Percentiles rank a stretch among this genome's conserved stretches.
These are phyloP conservation scores for Cyberlindnera amylophila DNA, from an alignment of 805 yeast genomes.

Conservation along the genomic window DNA sequence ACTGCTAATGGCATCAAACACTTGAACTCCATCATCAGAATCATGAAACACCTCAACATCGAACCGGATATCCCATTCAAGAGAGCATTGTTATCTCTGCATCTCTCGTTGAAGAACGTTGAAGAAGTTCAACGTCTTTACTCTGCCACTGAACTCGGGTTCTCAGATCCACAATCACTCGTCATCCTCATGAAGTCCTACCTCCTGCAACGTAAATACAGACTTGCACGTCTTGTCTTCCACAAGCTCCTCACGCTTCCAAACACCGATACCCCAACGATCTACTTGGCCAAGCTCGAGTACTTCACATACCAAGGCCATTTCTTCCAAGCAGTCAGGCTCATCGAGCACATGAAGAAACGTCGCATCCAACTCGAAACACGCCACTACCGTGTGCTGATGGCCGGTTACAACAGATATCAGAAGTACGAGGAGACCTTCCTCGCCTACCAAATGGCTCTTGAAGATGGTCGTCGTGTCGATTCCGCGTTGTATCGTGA, in stretches of 20 bases:
- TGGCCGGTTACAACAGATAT: constrained; percentile 28
- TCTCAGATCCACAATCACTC: constrained; percentile 10
- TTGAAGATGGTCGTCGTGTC: constrained; percentile 22
- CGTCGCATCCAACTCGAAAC: constrained; percentile 16
- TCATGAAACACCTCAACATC: constrained; percentile 15
- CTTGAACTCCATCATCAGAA: constrained; percentile 2
- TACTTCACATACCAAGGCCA: constrained; percentile 14
- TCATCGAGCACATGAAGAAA: constrained; percentile 28
- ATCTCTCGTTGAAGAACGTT: constrained; percentile 11
- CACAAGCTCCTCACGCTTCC: neutral
- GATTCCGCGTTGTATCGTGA: constrained; percentile 29
- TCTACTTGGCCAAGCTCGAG: constrained; percentile 10
- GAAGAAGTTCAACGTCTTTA: constrained; percentile 13
- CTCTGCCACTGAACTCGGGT: neutral
- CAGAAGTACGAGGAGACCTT: constrained; percentile 28
- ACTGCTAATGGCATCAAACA: constrained; percentile 11
- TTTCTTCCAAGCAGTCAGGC: constrained; percentile 29
- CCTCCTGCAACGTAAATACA: constrained; percentile 6
- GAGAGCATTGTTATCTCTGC: constrained; percentile 15
- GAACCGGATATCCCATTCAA: constrained; percentile 14
- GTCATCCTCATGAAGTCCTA: constrained; percentile 18
- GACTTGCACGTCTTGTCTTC: constrained; percentile 11
- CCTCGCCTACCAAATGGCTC: constrained; percentile 26
- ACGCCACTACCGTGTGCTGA: constrained; percentile 29
- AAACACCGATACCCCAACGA: neutral